Evolutionary conservation across 805 yeast species (phyloP), one percentile per base, ranked within the genome.

Genomic region (Ogataea zsoltii): DNA sequence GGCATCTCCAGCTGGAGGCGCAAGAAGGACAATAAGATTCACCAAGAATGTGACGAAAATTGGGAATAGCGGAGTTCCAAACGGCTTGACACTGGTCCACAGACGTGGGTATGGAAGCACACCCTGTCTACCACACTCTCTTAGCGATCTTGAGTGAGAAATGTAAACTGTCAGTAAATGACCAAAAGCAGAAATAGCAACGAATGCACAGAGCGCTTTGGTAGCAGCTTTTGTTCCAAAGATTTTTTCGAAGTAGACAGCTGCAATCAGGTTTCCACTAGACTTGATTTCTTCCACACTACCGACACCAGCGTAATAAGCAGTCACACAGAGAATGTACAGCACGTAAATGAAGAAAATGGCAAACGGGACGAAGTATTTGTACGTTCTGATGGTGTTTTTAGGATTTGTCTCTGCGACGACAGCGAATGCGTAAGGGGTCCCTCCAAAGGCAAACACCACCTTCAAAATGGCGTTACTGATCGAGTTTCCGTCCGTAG

Each of bases 1-100:
- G 38, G 95, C 95, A 61, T 87, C 95, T 46, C 94, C 95, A 18
- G 91, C 86, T 16, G 94, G 92, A 33, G 88, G 88, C 3, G 92
- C 94, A 38, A 86, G 60, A 48, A 88, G 79, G 40, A 89, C 82
- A 42, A 88, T 72, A 31, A 84, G 66, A 69, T 91, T 85, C 14
- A 87, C 83, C 37, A 83, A 64, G 79, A 88, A 87, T 62, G 88
- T 95, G 63, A 85, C 85, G 55, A 82, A 72, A 43, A 88, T 69
- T 42, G 92, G 95, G 34, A 81, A 77, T 50, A 79, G 66, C 35
- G 96, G 96, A 2, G 94, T 73, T 55, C 76, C 77, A 65, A 85
- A 84, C 4, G 95, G 95, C 60, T 67, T 80, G 34, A 82, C 79
- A 40, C 85, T 69, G 4, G 91, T 88, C 66, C 82, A 85, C 54